Percentiles rank a stretch among this genome's conserved stretches.
These are phyloP conservation scores for Alternaria panax DNA, from an alignment of 2,329 filamentous ascomycete species.

Conservation along the genomic window DNA sequence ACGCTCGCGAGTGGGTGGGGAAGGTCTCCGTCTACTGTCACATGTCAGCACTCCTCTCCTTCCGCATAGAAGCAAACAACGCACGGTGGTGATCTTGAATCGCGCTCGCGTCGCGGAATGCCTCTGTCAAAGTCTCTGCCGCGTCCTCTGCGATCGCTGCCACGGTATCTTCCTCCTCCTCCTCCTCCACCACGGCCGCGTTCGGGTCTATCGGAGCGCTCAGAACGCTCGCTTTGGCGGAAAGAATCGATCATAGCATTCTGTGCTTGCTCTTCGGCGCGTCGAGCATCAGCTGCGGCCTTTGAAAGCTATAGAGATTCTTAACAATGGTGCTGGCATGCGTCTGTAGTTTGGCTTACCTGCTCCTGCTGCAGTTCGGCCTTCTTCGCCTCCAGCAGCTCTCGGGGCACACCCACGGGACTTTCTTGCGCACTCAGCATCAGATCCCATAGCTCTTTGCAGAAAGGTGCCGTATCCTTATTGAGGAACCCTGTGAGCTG, in stretches of 20 bases:
- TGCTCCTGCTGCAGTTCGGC: conserved; percentile 93
- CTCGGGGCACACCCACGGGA: conserved; percentile 90
- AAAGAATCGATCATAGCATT: conserved; percentile 74
- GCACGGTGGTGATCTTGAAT: conserved; percentile 60
- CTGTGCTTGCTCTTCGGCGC: conserved; percentile 68
- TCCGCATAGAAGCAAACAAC: not conserved
- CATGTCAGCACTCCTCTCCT: conserved; percentile 23
- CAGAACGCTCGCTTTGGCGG: conserved; percentile 67
- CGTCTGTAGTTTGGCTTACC: conserved; percentile 58
- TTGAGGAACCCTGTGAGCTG: conserved; percentile 94
- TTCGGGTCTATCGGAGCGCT: conserved; percentile 54
- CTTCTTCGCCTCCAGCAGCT: conserved; percentile 95
- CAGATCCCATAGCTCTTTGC: conserved; percentile 91
- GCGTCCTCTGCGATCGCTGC: conserved; percentile 51
- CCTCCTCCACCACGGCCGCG: conserved; percentile 55
- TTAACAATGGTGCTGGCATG: conserved; percentile 25
- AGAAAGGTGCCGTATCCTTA: conserved; percentile 87
- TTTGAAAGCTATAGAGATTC: conserved; percentile 74
- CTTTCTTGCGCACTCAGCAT: conserved; percentile 89
- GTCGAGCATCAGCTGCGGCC: conserved; percentile 75
- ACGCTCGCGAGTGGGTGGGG: conserved; percentile 58
- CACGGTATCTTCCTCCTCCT: conserved; percentile 58
- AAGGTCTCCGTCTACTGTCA: conserved; percentile 56
- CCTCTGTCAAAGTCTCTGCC: conserved; percentile 57
- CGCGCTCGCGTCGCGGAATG: conserved; percentile 53